A percentile compares a stretch with the other conserved stretches of the same genome.
Conservation (phyloP, 148 eudicot species). For the Silene conica region DNA sequence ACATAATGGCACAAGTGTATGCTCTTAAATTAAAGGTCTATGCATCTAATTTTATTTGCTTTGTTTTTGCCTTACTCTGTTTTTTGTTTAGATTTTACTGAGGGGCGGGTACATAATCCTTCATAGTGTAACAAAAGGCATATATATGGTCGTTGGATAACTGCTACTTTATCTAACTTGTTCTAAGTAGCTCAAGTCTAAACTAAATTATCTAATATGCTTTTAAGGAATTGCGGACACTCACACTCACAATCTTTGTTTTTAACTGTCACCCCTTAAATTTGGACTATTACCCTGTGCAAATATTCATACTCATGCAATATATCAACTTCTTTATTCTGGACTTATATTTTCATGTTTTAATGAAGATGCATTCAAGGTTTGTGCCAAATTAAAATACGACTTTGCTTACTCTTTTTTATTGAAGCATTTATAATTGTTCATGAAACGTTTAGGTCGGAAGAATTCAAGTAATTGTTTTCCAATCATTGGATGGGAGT, state of each 20-base stretch:
- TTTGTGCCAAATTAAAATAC: conserved; percentile 29
- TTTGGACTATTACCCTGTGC: conserved; percentile 24
- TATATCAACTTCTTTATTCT: conserved; percentile 98
- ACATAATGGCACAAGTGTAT: too few relatives aligned
- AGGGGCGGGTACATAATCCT: too few relatives aligned
- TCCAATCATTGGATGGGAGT: conserved; percentile 91
- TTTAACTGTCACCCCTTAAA: conserved; percentile 4
- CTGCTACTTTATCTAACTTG: not conserved
- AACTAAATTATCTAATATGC: not conserved
- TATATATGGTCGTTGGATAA: not conserved
- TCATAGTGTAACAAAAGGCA: not conserved
- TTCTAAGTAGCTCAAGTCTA: not conserved
- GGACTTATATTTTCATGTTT: conserved; percentile 99
- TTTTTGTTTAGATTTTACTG: not conserved
- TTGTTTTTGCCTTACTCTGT: too few relatives aligned
- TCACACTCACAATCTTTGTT: not conserved
- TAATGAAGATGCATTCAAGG: conserved; percentile 92
- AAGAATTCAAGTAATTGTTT: conserved; percentile 94
- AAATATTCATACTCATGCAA: conserved; percentile 99
- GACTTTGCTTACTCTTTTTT: not conserved
- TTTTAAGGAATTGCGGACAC: not conserved
- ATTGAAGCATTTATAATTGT: not conserved
- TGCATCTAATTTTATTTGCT: too few relatives aligned
- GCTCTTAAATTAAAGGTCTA: too few relatives aligned
- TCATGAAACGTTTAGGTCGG: conserved; percentile 53